Evolutionary conservation across 2,329 filamentous ascomycete genomes (phyloP).

Genomic region (Penicillium brasilianum): DNA sequence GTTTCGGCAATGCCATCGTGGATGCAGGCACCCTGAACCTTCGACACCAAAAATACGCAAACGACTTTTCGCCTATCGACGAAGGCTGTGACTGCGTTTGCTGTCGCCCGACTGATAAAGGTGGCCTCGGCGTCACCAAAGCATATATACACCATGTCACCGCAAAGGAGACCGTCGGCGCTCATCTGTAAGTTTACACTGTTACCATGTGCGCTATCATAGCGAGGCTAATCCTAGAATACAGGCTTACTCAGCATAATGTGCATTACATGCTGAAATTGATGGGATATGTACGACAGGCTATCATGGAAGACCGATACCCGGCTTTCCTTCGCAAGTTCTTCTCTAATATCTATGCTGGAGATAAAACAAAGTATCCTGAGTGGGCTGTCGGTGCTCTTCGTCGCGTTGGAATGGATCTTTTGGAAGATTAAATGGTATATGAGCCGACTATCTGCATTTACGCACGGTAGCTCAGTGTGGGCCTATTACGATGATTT

Average conservation of each 20-base stretch:
- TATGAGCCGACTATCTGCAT: background rate
- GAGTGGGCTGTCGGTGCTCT: conserved; percentile 84
- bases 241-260: conserved; percentile 89
- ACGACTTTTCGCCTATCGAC: conserved; percentile 84
- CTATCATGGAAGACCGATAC: conserved; percentile 81
- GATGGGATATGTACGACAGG: conserved; percentile 75
- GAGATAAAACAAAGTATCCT: conserved; percentile 71
- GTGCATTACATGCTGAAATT: conserved; percentile 88
- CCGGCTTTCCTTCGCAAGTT: conserved; percentile 78
- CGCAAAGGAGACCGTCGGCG: conserved; percentile 92
- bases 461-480: background rate
- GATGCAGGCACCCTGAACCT: conserved; percentile 81
- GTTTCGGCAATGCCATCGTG: conserved; percentile 94
- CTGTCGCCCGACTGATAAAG: conserved; percentile 70
- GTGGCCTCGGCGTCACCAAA: conserved; percentile 79
- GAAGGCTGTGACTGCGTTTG: conserved; percentile 79
- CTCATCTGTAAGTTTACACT: conserved; percentile 60
- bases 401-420: conserved; percentile 76
- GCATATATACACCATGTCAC: conserved; percentile 92
- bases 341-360: conserved; percentile 72
- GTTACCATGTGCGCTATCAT: background rate
- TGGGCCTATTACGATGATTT: background rate
- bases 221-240: background rate
- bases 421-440: conserved; percentile 52
- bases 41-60: conserved; percentile 73